These are phyloP conservation scores for Penicillium fimorum DNA, from an alignment of 495 filamentous ascomycete species.

Conservation along the genomic window DNA sequence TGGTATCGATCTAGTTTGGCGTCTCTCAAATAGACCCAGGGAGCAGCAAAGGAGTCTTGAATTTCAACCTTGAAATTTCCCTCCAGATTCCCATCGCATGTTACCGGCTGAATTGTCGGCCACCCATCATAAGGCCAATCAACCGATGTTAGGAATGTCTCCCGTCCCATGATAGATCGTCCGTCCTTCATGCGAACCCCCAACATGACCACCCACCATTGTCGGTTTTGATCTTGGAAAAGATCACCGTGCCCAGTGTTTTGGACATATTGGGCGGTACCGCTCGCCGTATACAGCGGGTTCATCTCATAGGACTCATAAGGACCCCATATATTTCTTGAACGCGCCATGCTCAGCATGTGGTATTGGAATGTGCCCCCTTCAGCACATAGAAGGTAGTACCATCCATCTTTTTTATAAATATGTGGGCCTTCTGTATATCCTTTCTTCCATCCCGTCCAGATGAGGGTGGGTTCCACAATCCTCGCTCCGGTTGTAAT, in stretches of 20 bases:
- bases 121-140: conserved; percentile 43
- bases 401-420: conserved; percentile 60
- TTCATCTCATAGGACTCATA: conserved; percentile 53
- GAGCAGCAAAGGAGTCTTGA: neutral
- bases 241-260: conserved; percentile 39
- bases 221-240: conserved; percentile 45
- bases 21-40: conserved; percentile 17
- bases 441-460: conserved; percentile 49
- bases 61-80: neutral
- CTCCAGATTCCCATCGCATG: neutral
- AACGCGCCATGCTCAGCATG: conserved; percentile 53
- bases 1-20: conserved; percentile 5
- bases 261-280: conserved; percentile 41
- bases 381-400: conserved; percentile 64
- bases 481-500: conserved; percentile 37
- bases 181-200: conserved; percentile 39
- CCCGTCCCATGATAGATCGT: conserved; percentile 60
- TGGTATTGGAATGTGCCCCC: conserved; percentile 57
- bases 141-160: conserved; percentile 55
- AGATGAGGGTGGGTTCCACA: conserved; percentile 38
- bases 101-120: conserved; percentile 32
- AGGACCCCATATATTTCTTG: conserved; percentile 49
- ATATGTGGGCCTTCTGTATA: conserved; percentile 60
- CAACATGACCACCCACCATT: conserved; percentile 56
- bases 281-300: conserved; percentile 54